These are phyloP conservation scores for Suhomyces sp. DNA, from an alignment of 805 yeast genomes.

Conservation along the genomic window DNA sequence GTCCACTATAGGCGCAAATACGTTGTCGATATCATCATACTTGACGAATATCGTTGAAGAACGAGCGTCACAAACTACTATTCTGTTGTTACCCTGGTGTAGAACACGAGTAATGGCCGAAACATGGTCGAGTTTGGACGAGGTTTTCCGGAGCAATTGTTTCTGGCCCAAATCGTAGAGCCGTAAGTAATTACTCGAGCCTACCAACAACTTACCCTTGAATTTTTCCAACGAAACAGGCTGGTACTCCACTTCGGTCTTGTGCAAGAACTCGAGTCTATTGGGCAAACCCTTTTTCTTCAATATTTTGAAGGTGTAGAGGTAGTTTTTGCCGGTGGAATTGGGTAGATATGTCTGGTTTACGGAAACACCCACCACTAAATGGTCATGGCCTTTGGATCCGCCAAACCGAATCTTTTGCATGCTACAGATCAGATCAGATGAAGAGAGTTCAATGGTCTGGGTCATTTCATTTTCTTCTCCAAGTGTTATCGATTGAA, in stretches of 20 bases:
- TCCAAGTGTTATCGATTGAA: constrained; percentile 45
- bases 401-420: constrained; percentile 28
- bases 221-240: constrained; percentile 53
- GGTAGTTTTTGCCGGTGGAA: constrained; percentile 20
- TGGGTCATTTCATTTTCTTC: constrained; percentile 33
- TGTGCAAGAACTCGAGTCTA: constrained; percentile 51
- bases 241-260: constrained; percentile 51
- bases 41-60: constrained; percentile 60
- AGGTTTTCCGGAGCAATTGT: constrained; percentile 70
- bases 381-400: constrained; percentile 23
- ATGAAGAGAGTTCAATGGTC: constrained; percentile 41
- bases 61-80: constrained; percentile 70
- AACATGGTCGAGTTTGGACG: constrained; percentile 41
- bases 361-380: constrained; percentile 47
- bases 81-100: constrained; percentile 51
- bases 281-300: constrained; percentile 10
- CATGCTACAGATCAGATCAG: constrained; percentile 44
- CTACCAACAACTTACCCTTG: constrained; percentile 57
- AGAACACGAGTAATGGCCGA: constrained; percentile 51
- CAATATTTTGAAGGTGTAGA: constrained; percentile 37
- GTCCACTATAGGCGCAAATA: constrained; percentile 63
- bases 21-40: constrained; percentile 46
- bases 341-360: constrained; percentile 29
- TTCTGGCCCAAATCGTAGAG: constrained; percentile 74
- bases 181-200: constrained; percentile 50